Conservation (phyloP, 1,139 yeast species). For the Lodderomyces oxycetoniae region DNA sequence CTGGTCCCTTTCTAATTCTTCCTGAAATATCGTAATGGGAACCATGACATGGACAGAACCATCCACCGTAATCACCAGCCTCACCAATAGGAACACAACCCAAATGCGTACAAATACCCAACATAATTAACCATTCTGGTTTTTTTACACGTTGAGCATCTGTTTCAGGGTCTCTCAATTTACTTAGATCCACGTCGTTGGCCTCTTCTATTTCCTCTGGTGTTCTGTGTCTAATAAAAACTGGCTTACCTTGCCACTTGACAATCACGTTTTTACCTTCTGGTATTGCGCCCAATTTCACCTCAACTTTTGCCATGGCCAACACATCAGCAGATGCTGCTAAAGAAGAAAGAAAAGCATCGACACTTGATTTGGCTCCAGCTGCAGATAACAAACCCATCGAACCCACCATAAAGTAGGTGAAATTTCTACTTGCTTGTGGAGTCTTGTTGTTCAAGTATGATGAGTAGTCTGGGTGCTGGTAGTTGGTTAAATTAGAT, state of each 20-base stretch:
- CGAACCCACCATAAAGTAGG: conserved; percentile 98
- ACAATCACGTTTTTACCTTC: conserved; percentile 97
- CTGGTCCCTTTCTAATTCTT: conserved; percentile 99
- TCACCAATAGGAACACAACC: conserved; percentile 99
- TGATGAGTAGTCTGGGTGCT: conserved; percentile 86
- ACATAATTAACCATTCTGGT: conserved; percentile 98
- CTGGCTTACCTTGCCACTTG: conserved; percentile 99
- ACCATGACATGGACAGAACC: conserved; percentile 99
- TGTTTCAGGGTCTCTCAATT: conserved; percentile 89
- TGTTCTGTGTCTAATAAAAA: conserved; percentile 98
- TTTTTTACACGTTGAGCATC: conserved; percentile 93
- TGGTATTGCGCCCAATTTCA: conserved; percentile 89
- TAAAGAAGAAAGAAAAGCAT: conserved; percentile 88
- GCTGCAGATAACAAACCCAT: conserved; percentile 92
- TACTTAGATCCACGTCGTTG: conserved; percentile 64
- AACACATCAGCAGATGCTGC: conserved; percentile 98
- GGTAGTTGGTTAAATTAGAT: conserved; percentile 64
- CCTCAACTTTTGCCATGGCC: conserved; percentile 99
- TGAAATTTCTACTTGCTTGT: conserved; percentile 74
- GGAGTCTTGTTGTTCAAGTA: conserved; percentile 74
- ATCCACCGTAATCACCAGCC: conserved; percentile 99
- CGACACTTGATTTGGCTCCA: conserved; percentile 97
- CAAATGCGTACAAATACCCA: conserved; percentile 99
- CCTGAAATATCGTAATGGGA: conserved; percentile 99
- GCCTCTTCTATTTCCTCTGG: conserved; percentile 92